Evolutionary conservation across 2,329 filamentous ascomycete species (phyloP), one percentile per base, ranked within the genome.

Genomic region (Venturia effusa): DNA sequence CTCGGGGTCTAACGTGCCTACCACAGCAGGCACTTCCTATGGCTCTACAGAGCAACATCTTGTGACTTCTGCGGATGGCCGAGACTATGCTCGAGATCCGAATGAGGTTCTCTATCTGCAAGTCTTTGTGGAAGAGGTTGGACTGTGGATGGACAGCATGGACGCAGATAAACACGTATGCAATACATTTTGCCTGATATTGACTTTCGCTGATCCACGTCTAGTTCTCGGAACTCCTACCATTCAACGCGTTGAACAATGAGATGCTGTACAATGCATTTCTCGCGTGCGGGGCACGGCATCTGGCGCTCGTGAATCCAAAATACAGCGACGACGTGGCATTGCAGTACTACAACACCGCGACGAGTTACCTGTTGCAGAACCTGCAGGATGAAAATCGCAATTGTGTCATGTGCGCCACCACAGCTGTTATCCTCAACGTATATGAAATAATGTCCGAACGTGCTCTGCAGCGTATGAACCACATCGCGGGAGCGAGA

Each of bases 381-480:
- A 87, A 84, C 61, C 77, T 96, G 54, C 89, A 94, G 72, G 91
- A 96, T 70, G 90, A 91, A 0, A 88, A 94, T 68, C 84, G 92
- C 64, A 88, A 96, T 71, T 90, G 87, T 0, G 85, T 88, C 34
- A 86, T 96, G 62, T 96, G 92, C 73, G 91, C 92, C 8, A 90
- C 89, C 0, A 91, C 91, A 0, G 92, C 93, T 2, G 88, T 96
- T 17, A 88, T 96, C 8, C 81, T 97, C 39, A 93, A 96, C 69
- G 89, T 96, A 3, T 97, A 95, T 75, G 92, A 97, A 74, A 88
- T 92, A 69, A 96, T 97, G 90, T 91, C 86, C 60, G 89, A 93
- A 71, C 85, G 85, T 68, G 86, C 88, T 5, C 79, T 87, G 43
- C 85, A 91, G 69, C 83, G 88, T n/a, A 93, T 94, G 87, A 92